These are phyloP conservation scores for Tetrapisispora pingtungensis DNA, from an alignment of 805 yeast genomes.

Conservation along the genomic window DNA sequence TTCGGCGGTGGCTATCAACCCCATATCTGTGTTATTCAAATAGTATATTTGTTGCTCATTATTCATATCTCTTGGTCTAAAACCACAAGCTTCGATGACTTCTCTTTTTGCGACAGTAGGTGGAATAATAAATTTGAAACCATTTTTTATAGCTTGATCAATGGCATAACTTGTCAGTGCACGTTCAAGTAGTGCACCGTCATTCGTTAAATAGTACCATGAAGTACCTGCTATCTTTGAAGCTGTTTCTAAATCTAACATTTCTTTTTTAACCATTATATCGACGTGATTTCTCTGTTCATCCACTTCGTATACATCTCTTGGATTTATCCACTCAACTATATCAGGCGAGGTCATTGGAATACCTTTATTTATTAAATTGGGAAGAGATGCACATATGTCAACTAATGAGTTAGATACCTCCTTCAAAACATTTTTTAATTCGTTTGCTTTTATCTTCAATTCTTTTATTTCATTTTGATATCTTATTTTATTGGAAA, in stretches of 20 bases:
- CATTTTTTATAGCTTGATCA: constrained; percentile 57
- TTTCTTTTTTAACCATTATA: constrained; percentile 56
- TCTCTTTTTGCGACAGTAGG: constrained; percentile 80
- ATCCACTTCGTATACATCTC: constrained; percentile 19
- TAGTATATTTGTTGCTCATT: constrained; percentile 79
- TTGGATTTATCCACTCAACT: constrained; percentile 43
- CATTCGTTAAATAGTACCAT: constrained; percentile 77
- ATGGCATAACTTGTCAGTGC: constrained; percentile 79
- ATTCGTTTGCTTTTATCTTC: constrained; percentile 11
- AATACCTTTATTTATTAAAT: constrained; percentile 43
- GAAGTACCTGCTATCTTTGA: constrained; percentile 68
- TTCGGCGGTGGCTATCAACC: constrained; percentile 91
- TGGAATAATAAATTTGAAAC: constrained; percentile 65
- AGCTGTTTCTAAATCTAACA: constrained; percentile 65
- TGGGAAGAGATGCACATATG: constrained; percentile 50
- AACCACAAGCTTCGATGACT: constrained; percentile 82
- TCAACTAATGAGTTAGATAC: neutral
- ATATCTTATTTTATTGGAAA: constrained; percentile 9
- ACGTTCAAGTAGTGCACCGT: constrained; percentile 81
- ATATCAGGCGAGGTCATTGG: constrained; percentile 34
- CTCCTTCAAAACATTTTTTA: constrained; percentile 26
- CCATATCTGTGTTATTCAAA: constrained; percentile 42
- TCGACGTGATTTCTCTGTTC: constrained; percentile 47
- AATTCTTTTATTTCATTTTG: constrained; percentile 14
- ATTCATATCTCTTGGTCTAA: constrained; percentile 82